Evolutionary conservation across 2,329 filamentous ascomycete species (phyloP), one percentile per base, ranked within the genome.

Genomic region (Aspergillus tanneri): DNA sequence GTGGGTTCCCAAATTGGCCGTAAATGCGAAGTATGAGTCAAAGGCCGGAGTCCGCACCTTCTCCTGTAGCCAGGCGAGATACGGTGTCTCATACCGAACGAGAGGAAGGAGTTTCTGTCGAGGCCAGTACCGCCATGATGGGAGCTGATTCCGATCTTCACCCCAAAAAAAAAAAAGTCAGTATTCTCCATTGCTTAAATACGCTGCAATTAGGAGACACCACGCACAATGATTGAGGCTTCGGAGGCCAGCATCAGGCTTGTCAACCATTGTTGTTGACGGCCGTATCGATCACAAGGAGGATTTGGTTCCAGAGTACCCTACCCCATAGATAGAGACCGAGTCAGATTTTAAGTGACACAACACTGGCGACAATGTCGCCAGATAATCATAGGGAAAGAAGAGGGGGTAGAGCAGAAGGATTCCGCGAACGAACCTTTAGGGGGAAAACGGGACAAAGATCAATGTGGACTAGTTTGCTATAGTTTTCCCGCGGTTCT

Each of bases 11-110:
- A 97, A 81, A 70, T 97, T 99, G 55, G 93, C 93, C 0, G 91
- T 95, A 57, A 95, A 89, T 42, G 93, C 92, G 72, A 99, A 99
- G 76, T 96, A 99, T 54, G 89, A 89, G 72, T 99, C 93, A 62
- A 97, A 84, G 7, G 87, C 81, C 1, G 90, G 89, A 16, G 88
- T 86, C 63, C 92, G 87, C 67, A 92, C 72, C 66, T 77, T 83
- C 58, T 85, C 80, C 77, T 99, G 93, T 64, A 96, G 75, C 74
- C 82, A 86, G 48, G 92, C 92, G 14, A 99, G 84, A 71, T 95
- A 93, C 1, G 91, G 92, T 23, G 93, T 99, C 75, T 99, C 93
- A 86, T 86, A 91, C 67, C 93, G 85, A 47, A 97, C 84, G 49
- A 97, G 78, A 53, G 92, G 92, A 50, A 99, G 84, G 49, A 92